phyloP scores from a whole-genome alignment of 2,329 filamentous ascomycete genomes.

The Fusarium domesticum region DNA sequence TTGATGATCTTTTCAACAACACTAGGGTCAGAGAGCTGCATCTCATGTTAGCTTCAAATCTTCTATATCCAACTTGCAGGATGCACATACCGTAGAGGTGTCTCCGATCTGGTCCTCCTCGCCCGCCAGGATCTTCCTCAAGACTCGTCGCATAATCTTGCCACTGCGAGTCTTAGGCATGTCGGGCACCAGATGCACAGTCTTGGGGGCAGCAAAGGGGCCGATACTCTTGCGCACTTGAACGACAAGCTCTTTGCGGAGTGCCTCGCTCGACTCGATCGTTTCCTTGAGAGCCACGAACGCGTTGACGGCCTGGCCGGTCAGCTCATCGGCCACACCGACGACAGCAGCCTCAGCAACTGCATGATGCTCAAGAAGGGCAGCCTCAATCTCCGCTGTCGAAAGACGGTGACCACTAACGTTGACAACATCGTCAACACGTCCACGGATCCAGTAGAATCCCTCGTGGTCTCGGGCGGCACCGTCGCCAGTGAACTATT shows the following conservation, averaged over 20 bases:
- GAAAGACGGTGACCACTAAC: constrained; percentile 94
- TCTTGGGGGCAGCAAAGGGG: constrained; percentile 94
- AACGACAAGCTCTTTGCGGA: constrained; percentile 89
- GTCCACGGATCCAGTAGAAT: constrained; percentile 99
- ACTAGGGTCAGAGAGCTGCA: constrained; percentile 79
- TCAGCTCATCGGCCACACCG: constrained; percentile 87
- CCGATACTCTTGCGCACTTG: constrained; percentile 98
- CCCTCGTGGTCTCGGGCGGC: constrained; percentile 95
- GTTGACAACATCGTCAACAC: constrained; percentile 98
- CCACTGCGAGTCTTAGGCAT: constrained; percentile 95
- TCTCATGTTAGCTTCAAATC: constrained; percentile 16
- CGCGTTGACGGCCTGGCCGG: constrained; percentile 94
- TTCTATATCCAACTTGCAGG: background rate
- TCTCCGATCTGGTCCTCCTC: constrained; percentile 98
- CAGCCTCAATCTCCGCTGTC: constrained; percentile 96
- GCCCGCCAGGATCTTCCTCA: constrained; percentile 94
- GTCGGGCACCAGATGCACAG: constrained; percentile 85
- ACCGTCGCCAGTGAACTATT: constrained; percentile 84
- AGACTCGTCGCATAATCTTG: constrained; percentile 97
- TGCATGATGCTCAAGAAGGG: constrained; percentile 83
- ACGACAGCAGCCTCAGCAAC: constrained; percentile 96
- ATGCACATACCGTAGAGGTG: constrained; percentile 72
- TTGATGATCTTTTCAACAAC: constrained; percentile 89
- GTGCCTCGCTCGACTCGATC: constrained; percentile 69
- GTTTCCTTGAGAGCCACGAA: constrained; percentile 92